Evolutionary conservation across 495 filamentous ascomycete species (phyloP), one percentile per base, ranked within the genome.

Genomic region (Penicillium egyptiacum): DNA sequence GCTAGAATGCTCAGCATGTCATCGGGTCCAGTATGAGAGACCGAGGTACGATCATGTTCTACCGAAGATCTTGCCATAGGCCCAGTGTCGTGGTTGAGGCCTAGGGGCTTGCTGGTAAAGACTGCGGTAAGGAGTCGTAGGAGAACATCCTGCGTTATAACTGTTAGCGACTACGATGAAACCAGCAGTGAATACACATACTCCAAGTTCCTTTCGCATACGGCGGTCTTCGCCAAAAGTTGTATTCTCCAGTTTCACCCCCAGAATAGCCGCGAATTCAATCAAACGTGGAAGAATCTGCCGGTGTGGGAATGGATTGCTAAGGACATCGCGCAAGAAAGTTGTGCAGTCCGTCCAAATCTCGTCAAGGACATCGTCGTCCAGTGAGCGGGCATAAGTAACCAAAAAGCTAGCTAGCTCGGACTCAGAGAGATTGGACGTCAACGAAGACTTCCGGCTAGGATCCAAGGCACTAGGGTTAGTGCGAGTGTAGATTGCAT

Each of bases 351-450:
- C 95, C 37, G 83, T 77, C 94, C 94, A 99, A 30, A 99, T 96
- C 72, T 99, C 94, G 65, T 99, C 95, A 79, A 98, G 93, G n/a
- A 94, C 88, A 77, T 99, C 94, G 61, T 99, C 94, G 64, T 99
- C 94, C 14, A 96, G 76, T 4, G 91, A 93, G 22, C 84, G 81
- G 2, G 91, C 87, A 67, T 98, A 99, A 46, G 91, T 88, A 5
- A 94, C 87, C 53, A 98, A 71, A 67, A 98, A 99, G 19, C 86
- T 83, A 9, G 92, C 90, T 16, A 98, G 75, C 61, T 96, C 91
- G 2, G 83, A 80, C 56, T 96, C 93, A 23, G 85, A 83, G 6
- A 98, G 71, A 56, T 86, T 87, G 9, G 91, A 89, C 0, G 93
- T 95, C 60, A 98, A 71, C 0, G 89, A 91, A 17, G 92, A 96